Percentiles rank a stretch among this genome's conserved stretches.
These are phyloP conservation scores for Pyrenochaeta sp. DNA, from an alignment of 2,329 filamentous ascomycete genomes.

Conservation along the genomic window DNA sequence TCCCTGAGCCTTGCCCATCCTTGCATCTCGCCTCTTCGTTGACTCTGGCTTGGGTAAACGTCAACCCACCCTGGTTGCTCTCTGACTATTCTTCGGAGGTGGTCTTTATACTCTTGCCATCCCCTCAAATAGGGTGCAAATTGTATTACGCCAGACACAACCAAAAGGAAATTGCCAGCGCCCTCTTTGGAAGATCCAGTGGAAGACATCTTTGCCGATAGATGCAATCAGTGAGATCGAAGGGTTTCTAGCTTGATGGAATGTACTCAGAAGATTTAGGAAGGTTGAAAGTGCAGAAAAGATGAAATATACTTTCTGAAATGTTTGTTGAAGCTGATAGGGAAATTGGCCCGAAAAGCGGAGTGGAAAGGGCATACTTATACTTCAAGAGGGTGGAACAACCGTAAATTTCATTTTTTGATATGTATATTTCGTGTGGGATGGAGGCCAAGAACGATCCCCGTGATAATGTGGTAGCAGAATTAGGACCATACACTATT, in stretches of 20 bases:
- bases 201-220: constrained; percentile 16
- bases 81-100: constrained; percentile 41
- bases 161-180: constrained; percentile 39
- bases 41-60: constrained; percentile 34
- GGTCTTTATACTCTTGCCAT: constrained; percentile 50
- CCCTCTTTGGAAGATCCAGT: constrained; percentile 20
- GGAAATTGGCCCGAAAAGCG: too few species aligned
- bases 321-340: too few species aligned
- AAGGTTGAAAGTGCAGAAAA: too few species aligned
- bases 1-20: constrained; percentile 47
- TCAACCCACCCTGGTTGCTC: constrained; percentile 49
- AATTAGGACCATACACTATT: neutral
- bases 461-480: too few species aligned
- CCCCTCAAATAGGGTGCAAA: constrained; percentile 36
- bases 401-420: too few species aligned
- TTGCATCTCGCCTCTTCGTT: constrained; percentile 39
- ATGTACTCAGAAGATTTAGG: too few species aligned
- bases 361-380: too few species aligned
- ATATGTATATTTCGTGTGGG: too few species aligned
- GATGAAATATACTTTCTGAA: too few species aligned
- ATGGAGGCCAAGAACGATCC: too few species aligned
- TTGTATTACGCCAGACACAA: constrained; percentile 33
- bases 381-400: too few species aligned
- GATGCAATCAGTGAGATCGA: neutral
- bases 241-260: too few species aligned